A percentile compares a stretch with the other conserved stretches of the same genome.
Evolutionary conservation across 1,284 basidiomycete genomes (phyloP).

Genomic region (Abortiporus biennis): DNA sequence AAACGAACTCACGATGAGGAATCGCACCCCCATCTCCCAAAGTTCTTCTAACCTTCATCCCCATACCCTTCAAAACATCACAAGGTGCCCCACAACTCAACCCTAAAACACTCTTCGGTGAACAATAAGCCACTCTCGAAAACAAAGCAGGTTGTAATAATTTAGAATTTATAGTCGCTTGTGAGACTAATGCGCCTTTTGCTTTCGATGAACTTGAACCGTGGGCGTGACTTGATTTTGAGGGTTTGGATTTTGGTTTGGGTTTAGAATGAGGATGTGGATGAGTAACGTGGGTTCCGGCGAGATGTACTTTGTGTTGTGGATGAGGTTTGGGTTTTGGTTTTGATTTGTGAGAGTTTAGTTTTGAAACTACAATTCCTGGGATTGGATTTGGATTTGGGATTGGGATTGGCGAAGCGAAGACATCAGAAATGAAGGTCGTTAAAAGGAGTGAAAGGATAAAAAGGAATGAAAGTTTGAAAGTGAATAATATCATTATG

Average conservation of each 20-base stretch:
- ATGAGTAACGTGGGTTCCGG: too few relatives aligned
- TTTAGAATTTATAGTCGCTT: constrained; percentile 18
- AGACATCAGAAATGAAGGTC: background rate
- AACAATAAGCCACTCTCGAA: constrained; percentile 35
- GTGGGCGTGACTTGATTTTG: too few relatives aligned
- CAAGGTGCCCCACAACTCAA: constrained; percentile 32
- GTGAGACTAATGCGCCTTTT: constrained; percentile 14
- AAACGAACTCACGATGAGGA: too few relatives aligned
- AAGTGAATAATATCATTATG: background rate
- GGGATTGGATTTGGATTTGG: constrained; percentile 17
- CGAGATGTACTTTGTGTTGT: too few relatives aligned
- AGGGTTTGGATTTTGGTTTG: too few relatives aligned
- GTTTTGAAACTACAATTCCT: too few relatives aligned
- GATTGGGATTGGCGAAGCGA: constrained; percentile 9
- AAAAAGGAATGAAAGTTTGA: background rate
- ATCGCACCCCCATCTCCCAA: too few relatives aligned
- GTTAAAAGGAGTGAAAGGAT: background rate
- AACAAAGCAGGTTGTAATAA: constrained; percentile 34
- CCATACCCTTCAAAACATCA: too few relatives aligned
- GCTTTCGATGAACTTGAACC: constrained; percentile 11
- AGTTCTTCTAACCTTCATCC: too few relatives aligned
- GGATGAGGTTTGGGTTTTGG: too few relatives aligned
- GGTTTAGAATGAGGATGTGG: too few relatives aligned
- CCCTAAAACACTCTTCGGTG: constrained; percentile 23
- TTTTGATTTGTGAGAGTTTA: too few relatives aligned